Conservation (phyloP, 768 basidiomycete species). For the Tricholoma furcatifolium region DNA sequence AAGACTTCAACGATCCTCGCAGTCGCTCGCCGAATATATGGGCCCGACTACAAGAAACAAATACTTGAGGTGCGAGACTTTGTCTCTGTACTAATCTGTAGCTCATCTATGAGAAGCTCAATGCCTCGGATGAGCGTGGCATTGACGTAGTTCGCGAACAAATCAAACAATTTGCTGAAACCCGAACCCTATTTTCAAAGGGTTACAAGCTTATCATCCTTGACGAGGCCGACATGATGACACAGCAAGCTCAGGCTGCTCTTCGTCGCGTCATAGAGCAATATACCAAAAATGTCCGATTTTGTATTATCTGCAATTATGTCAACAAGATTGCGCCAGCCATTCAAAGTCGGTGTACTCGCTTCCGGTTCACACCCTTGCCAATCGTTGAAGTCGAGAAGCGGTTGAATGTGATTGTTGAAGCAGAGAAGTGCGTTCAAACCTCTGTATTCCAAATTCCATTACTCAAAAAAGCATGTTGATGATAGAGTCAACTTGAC, state of each 20-base stretch:
- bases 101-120: conserved; percentile 54
- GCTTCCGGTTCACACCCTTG: conserved; percentile 94
- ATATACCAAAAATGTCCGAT: conserved; percentile 97
- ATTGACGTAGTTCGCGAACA: conserved; percentile 99
- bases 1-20: conserved; percentile 98
- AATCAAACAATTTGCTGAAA: conserved; percentile 98
- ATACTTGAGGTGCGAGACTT: conserved; percentile 76
- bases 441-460: background rate
- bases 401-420: conserved; percentile 73
- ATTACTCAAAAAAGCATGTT: background rate
- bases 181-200: conserved; percentile 86
- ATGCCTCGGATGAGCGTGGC: conserved; percentile 97
- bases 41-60: conserved; percentile 80
- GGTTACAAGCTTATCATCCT: conserved; percentile 97
- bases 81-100: background rate
- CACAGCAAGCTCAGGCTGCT: conserved; percentile 93
- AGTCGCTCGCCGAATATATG: conserved; percentile 93
- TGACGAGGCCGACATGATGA: conserved; percentile 99
- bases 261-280: conserved; percentile 97
- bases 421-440: conserved; percentile 71
- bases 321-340: conserved; percentile 99
- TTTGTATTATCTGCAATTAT: conserved; percentile 99
- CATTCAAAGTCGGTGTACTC: conserved; percentile 97
- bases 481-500: conserved; percentile 78
- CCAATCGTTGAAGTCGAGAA: conserved; percentile 85